phyloP scores from a whole-genome alignment of 2,329 filamentous ascomycete species.

The Sporothrix variecibatus region DNA sequence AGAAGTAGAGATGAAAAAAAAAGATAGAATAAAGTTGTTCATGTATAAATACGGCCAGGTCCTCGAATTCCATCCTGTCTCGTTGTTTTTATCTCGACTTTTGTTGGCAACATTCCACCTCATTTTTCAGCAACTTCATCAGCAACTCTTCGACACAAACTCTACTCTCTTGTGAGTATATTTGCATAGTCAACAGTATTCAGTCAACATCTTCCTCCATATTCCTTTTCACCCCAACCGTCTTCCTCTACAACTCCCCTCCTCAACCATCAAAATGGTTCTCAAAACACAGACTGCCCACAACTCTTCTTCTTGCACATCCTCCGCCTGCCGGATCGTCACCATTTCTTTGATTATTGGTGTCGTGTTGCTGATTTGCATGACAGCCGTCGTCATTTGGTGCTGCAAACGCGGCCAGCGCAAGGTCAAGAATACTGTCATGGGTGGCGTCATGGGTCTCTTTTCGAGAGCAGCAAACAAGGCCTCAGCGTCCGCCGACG shows the following conservation, averaged over 20 bases:
- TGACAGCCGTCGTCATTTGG: not conserved
- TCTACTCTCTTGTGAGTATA: not conserved
- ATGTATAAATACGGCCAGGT: not conserved
- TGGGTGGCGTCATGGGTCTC: not conserved
- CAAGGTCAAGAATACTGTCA: slow-evolving; percentile 7
- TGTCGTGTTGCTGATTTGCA: not conserved
- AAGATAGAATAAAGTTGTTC: not conserved
- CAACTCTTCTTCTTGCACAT: not conserved
- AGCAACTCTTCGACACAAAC: not conserved
- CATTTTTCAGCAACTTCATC: not conserved
- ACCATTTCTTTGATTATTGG: not conserved
- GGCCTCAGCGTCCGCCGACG: not conserved
- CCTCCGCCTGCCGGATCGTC: not conserved
- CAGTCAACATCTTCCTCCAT: not conserved
- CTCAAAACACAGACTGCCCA: not conserved
- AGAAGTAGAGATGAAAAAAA: not conserved
- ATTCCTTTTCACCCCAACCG: not conserved
- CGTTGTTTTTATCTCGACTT: no score
- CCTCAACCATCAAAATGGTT: not conserved
- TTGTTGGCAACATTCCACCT: not conserved
- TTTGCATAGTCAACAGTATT: not conserved
- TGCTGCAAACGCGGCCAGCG: not conserved
- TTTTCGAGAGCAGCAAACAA: not conserved
- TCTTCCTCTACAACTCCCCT: not conserved
- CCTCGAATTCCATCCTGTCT: no score